Base-by-base conservation (phyloP, 2,329 filamentous ascomycete genomes). In the Erysiphe neolycopersici region DNA sequence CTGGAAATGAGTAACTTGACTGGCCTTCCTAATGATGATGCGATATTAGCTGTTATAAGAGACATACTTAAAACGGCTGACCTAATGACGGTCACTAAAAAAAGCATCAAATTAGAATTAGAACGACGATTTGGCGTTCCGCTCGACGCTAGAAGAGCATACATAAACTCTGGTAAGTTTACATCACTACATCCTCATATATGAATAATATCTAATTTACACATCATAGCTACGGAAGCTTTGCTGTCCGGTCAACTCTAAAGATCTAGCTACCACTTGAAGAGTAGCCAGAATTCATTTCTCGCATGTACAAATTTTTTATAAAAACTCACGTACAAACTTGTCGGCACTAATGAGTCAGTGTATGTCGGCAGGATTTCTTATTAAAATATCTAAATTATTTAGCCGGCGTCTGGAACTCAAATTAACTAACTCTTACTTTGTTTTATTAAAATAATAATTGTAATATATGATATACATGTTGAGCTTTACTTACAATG, bases 41-140 rank as follows among this genome's bases (percentile, higher is more conserved):
- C 82, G 11, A 67, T 98, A 42, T 64, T 98, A 48, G 77, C 83
- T 0, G 89, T 98, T 67, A 98, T 98, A 53, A 73, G 89, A 43
- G 84, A 94, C 56, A 93, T 98, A 49, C 65, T 98, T 48, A 72
- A 76, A 52, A 91, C 79, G 12, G 85, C 84, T 1, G 89, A 98
- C 62, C 64, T 98, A 56, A 98, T 98, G 89, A 85, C 73, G 4
- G 82, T 98, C 38, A 98, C 89, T 51, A 98, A 98, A 74, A 98
- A 98, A 73, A 83, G 80, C 53, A 80, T 98, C 61, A 95, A 95
- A 69, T 63, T 72, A 52, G 89, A 98, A 64, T 64, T 98, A 46
- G 89, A 98, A 67, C 73, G 75, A 55, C 72, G 85, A 48, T 98
- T 98, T 56, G 81, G 80, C 48, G 76, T 92, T 49, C 72, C 76